These are phyloP conservation scores for Geotrichum restrictum DNA, from an alignment of 1,139 yeast species.

Conservation along the genomic window DNA sequence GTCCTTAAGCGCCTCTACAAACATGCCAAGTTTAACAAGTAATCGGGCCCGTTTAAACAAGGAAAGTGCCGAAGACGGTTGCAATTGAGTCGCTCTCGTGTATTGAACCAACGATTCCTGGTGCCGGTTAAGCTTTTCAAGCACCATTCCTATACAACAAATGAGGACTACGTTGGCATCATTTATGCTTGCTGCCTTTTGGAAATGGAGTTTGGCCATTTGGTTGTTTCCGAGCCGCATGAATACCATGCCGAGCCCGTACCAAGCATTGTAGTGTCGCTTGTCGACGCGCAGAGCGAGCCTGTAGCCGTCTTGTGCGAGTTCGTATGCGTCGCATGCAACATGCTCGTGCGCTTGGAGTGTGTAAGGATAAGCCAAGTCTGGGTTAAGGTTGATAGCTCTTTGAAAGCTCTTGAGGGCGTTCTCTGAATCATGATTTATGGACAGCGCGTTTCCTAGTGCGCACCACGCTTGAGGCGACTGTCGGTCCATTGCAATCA, in stretches of 20 bases:
- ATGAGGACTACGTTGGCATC: slow-evolving; percentile 86
- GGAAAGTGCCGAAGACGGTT: slow-evolving; percentile 83
- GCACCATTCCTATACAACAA: slow-evolving; percentile 92
- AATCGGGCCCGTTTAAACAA: slow-evolving; percentile 85
- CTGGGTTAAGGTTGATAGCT: slow-evolving; percentile 65
- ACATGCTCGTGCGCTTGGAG: slow-evolving; percentile 91
- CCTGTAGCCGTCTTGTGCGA: slow-evolving; percentile 81
- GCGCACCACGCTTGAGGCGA: slow-evolving; percentile 90
- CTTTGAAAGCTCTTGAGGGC: slow-evolving; percentile 84
- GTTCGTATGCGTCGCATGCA: slow-evolving; percentile 83
- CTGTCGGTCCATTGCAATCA: slow-evolving; percentile 60
- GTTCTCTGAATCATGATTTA: slow-evolving; percentile 81
- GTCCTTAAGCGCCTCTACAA: slow-evolving; percentile 65
- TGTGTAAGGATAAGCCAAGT: slow-evolving; percentile 66
- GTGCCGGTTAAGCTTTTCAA: slow-evolving; percentile 68
- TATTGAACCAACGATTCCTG: slow-evolving; percentile 78
- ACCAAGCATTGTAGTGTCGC: slow-evolving; percentile 89
- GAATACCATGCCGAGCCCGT: slow-evolving; percentile 94
- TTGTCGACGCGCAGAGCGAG: slow-evolving; percentile 71
- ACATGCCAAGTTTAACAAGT: slow-evolving; percentile 66
- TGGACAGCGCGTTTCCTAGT: slow-evolving; percentile 81
- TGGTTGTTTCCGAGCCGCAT: slow-evolving; percentile 79
- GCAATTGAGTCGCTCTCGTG: slow-evolving; percentile 66
- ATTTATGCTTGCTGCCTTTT: slow-evolving; percentile 81
- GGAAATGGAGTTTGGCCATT: slow-evolving; percentile 81